Evolutionary conservation across 2,329 filamentous ascomycete genomes (phyloP).

Genomic region (Paraphoma chrysanthemicola): DNA sequence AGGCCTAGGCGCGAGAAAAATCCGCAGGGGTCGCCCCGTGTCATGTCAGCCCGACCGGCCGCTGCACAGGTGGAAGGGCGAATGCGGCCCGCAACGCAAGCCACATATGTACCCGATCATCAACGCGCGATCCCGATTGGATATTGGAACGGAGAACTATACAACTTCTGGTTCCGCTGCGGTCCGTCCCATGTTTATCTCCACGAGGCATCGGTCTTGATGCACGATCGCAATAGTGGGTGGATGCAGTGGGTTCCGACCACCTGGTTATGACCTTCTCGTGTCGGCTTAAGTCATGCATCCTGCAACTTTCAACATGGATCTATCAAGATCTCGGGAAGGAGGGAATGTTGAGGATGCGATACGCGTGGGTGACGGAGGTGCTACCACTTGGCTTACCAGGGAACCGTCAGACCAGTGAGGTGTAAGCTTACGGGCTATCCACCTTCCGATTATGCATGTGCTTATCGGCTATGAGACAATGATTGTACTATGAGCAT

Average conservation of each 20-base stretch:
- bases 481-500: not conserved
- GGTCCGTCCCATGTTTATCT: not conserved
- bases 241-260: not conserved
- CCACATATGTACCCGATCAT: not conserved
- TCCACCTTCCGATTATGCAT: not conserved
- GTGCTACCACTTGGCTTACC: not conserved
- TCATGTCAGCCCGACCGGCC: constrained; percentile 2
- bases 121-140: not conserved
- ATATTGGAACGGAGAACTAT: not conserved
- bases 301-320: no score
- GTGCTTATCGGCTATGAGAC: not conserved
- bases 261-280: no score
- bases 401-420: not conserved
- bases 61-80: constrained; percentile 2
- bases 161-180: not conserved
- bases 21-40: not conserved
- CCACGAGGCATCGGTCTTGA: not conserved
- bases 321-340: no score
- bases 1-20: not conserved
- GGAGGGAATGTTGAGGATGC: not conserved
- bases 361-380: not conserved
- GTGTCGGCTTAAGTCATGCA: no score
- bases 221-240: not conserved
- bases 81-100: not conserved
- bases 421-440: not conserved